phyloP scores from a whole-genome alignment of 805 yeast species.

The Diddensiella transvaalensis region DNA sequence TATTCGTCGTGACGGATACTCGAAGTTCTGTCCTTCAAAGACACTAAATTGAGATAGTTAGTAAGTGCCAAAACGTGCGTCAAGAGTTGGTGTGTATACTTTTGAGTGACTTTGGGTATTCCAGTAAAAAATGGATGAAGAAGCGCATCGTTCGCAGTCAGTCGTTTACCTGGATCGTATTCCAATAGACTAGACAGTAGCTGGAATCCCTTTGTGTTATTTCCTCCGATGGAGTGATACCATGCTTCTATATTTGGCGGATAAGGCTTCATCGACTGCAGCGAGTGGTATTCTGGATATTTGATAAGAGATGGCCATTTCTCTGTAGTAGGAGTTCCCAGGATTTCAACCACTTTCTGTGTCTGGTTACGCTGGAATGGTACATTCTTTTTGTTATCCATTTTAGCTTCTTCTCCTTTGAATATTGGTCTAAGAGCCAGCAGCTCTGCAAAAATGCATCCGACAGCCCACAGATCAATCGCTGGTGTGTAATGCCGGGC shows the following conservation, averaged over 20 bases:
- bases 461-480: conserved; percentile 92
- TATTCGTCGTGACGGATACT: conserved; percentile 83
- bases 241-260: conserved; percentile 74
- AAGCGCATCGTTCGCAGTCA: conserved; percentile 75
- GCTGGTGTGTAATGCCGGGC: conserved; percentile 91
- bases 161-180: conserved; percentile 77
- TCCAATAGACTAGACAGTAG: conserved; percentile 61
- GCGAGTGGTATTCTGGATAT: conserved; percentile 78
- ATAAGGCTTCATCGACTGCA: conserved; percentile 53
- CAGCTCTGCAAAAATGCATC: conserved; percentile 90
- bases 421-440: conserved; percentile 86
- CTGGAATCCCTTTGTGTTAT: conserved; percentile 63
- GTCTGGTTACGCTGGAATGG: conserved; percentile 94
- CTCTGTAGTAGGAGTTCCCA: conserved; percentile 80
- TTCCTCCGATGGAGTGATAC: conserved; percentile 81
- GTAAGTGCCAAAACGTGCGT: neutral
- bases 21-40: conserved; percentile 67
- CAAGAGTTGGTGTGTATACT: conserved; percentile 26
- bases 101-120: conserved; percentile 60
- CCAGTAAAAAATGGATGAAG: conserved; percentile 77
- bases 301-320: conserved; percentile 74
- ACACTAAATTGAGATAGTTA: conserved; percentile 37
- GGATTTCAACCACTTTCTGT: conserved; percentile 83
- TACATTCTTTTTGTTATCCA: conserved; percentile 87
- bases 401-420: conserved; percentile 96